phyloP scores from a whole-genome alignment of 2,329 filamentous ascomycete species.

The Ceratocystis papillata region DNA sequence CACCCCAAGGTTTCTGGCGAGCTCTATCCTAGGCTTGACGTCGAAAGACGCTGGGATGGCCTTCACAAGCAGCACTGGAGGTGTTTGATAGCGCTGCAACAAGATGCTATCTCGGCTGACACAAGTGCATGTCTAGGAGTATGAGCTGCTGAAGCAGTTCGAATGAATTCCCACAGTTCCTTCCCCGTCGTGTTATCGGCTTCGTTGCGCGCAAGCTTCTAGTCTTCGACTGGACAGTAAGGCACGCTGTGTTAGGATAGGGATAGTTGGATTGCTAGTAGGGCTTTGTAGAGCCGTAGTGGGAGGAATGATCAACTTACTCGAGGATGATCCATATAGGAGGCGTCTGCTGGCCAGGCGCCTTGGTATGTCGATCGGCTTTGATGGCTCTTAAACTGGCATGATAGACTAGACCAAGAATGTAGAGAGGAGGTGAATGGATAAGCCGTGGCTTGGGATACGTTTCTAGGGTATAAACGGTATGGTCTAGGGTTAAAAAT shows the following conservation, averaged over 20 bases:
- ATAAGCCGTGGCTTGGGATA: neutral
- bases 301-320: slow-evolving; percentile 34
- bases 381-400: neutral
- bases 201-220: slow-evolving; percentile 58
- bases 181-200: slow-evolving; percentile 52
- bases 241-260: slow-evolving; percentile 42
- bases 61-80: slow-evolving; percentile 39
- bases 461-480: neutral
- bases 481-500: neutral
- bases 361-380: slow-evolving; percentile 33
- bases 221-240: slow-evolving; percentile 58
- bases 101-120: slow-evolving; percentile 32
- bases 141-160: slow-evolving; percentile 59
- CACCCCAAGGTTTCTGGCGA: too few species aligned
- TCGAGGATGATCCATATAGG: slow-evolving; percentile 60
- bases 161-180: slow-evolving; percentile 62
- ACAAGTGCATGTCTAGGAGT: neutral
- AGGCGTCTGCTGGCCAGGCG: slow-evolving; percentile 57
- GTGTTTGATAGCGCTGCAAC: slow-evolving; percentile 45
- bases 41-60: neutral
- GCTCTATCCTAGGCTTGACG: too few species aligned
- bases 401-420: neutral
- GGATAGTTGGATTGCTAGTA: slow-evolving; percentile 22
- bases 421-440: neutral
- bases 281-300: neutral